These are phyloP conservation scores for Cucumis cinereus DNA, from an alignment of 306 rosid genomes.

Conservation along the genomic window DNA sequence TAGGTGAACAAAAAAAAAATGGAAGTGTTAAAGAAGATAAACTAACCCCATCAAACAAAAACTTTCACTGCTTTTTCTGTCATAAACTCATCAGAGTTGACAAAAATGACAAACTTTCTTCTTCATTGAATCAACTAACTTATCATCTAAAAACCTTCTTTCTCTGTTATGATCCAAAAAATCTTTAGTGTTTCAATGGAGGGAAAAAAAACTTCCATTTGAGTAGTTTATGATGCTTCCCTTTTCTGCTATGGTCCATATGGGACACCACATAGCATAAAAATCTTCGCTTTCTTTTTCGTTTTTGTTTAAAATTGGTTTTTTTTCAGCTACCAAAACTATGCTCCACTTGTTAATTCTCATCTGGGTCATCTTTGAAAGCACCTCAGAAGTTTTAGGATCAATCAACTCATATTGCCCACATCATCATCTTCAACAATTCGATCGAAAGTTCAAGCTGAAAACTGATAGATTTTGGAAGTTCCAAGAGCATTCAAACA, in stretches of 20 bases:
- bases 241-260: conserved; percentile 5
- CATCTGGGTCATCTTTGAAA: conserved; percentile 31
- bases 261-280: conserved; percentile 3
- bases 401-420: conserved; percentile 43
- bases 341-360: conserved; percentile 33
- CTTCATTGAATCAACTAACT: not conserved
- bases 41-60: conserved; percentile 3
- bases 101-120: not conserved
- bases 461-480: conserved; percentile 75
- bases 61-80: not conserved
- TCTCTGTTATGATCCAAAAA: not conserved
- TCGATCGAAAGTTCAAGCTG: conserved; percentile 40
- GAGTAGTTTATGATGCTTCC: not conserved
- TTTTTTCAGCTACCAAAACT: conserved; percentile 27
- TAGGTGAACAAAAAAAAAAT: not conserved
- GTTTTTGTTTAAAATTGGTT: not conserved
- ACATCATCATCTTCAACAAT: conserved; percentile 29
- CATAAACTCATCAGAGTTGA: not conserved
- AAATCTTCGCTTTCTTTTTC: not conserved
- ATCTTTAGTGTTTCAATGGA: not conserved
- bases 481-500: conserved; percentile 50
- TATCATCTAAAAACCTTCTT: not conserved
- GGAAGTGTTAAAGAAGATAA: not conserved
- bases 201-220: not conserved
- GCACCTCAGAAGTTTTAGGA: conserved; percentile 11